Evolutionary conservation across 1,139 yeast species (phyloP).

Genomic region (Suhomyces bribrorum): DNA sequence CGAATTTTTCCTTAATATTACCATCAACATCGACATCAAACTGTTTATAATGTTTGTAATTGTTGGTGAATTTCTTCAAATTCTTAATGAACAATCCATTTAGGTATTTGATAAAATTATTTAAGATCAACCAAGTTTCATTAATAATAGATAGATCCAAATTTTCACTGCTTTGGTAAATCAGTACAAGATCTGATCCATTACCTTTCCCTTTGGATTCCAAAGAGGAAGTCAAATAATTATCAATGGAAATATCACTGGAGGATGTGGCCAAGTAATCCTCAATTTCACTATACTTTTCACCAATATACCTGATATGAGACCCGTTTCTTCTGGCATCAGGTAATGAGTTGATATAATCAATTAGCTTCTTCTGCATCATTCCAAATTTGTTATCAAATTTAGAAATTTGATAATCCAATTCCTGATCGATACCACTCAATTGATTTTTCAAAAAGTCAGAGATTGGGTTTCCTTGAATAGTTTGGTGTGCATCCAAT

Average conservation of each 20-base stretch:
- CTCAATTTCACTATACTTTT: constrained; percentile 37
- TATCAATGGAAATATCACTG: constrained; percentile 20
- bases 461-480: constrained; percentile 62
- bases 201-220: constrained; percentile 21
- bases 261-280: constrained; percentile 36
- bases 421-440: constrained; percentile 34
- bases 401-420: constrained; percentile 39
- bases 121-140: constrained; percentile 48
- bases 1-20: constrained; percentile 29
- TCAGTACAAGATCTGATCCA: constrained; percentile 32
- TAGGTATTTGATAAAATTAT: constrained; percentile 39
- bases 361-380: constrained; percentile 42
- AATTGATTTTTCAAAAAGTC: constrained; percentile 53
- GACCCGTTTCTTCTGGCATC: constrained; percentile 40
- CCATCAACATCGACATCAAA: constrained; percentile 35
- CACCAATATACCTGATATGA: constrained; percentile 56
- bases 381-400: constrained; percentile 36
- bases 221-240: constrained; percentile 4
- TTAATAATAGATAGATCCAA: constrained; percentile 46
- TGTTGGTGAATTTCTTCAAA: constrained; percentile 38
- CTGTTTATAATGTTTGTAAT: constrained; percentile 37
- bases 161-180: constrained; percentile 42
- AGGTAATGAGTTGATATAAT: constrained; percentile 38
- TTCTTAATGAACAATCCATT: constrained; percentile 34
- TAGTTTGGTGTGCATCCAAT: constrained; percentile 47